phyloP scores from a whole-genome alignment of 495 filamentous ascomycete species.

The Annulohypoxylon moriforme region DNA sequence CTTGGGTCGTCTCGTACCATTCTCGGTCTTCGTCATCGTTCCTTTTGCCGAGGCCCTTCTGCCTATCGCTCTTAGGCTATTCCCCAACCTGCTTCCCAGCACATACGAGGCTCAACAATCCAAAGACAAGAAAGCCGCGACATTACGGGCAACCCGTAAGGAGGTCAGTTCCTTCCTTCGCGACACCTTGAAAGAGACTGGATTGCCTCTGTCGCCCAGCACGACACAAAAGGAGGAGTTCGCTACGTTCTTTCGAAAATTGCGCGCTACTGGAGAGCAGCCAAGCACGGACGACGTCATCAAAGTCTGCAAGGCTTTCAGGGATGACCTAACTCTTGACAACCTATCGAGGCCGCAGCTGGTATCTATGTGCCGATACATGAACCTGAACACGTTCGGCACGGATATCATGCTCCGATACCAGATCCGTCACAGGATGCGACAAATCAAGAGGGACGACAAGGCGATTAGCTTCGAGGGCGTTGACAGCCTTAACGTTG shows the following conservation, averaged over 20 bases:
- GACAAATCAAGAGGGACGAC: constrained; percentile 98
- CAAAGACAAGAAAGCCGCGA: constrained; percentile 86
- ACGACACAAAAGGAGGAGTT: constrained; percentile 95
- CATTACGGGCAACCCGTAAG: constrained; percentile 85
- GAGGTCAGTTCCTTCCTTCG: constrained; percentile 94
- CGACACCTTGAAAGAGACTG: constrained; percentile 90
- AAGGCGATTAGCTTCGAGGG: constrained; percentile 95
- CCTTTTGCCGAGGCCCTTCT: constrained; percentile 97
- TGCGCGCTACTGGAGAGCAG: constrained; percentile 88
- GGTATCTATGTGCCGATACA: constrained; percentile 97
- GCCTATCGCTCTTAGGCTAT: constrained; percentile 89
- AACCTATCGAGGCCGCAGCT: constrained; percentile 95
- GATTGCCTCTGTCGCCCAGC: constrained; percentile 84
- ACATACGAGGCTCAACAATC: constrained; percentile 94
- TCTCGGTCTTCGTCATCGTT: constrained; percentile 96
- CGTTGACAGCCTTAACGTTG: constrained; percentile 89
- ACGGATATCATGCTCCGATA: constrained; percentile 98
- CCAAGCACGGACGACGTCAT: constrained; percentile 93
- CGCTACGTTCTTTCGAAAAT: constrained; percentile 96
- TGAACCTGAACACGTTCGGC: constrained; percentile 97
- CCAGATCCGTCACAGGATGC: constrained; percentile 96
- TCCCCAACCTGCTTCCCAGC: constrained; percentile 96
- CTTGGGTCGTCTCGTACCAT: constrained; percentile 90
- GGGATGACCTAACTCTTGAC: constrained; percentile 97
- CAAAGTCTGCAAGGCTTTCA: constrained; percentile 99